Conservation (phyloP, 139 green algal genomes). For the Chlorella sp. region DNA sequence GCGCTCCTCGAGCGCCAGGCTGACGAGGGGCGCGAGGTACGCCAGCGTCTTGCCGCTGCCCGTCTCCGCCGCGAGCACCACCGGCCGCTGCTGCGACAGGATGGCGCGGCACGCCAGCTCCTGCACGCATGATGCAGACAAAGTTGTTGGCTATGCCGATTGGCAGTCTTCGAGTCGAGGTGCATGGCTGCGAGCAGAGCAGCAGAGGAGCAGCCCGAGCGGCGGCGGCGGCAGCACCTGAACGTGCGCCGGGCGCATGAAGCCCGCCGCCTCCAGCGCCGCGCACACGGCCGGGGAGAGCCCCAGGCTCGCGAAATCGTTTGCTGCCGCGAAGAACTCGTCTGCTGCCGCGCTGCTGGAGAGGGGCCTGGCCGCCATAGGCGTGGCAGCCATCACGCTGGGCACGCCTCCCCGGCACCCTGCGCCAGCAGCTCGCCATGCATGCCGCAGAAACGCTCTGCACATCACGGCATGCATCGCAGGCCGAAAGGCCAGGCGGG, state of each 20-base stretch:
- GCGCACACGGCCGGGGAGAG: slow-evolving; percentile 28
- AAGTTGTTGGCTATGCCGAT: not conserved
- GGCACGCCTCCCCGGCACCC: too few species aligned
- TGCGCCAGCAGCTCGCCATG: too few species aligned
- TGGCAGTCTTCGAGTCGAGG: not conserved
- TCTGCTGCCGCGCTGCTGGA: slow-evolving; percentile 12
- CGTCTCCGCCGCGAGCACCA: slow-evolving; percentile 93
- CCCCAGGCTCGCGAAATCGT: slow-evolving; percentile 49
- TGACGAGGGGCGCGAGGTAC: slow-evolving; percentile 86
- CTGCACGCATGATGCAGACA: slow-evolving; percentile 37
- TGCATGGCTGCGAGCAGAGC: not conserved
- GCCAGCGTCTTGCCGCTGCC: slow-evolving; percentile 96
- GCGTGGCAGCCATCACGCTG: too few species aligned
- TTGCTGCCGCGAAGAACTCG: slow-evolving; percentile 52
- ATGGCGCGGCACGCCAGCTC: slow-evolving; percentile 59
- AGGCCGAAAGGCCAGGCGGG: too few species aligned
- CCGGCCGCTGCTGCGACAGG: slow-evolving; percentile 51
- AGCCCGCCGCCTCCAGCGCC: slow-evolving; percentile 48
- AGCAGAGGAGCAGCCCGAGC: not conserved
- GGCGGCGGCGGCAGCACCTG: slow-evolving; percentile 43
- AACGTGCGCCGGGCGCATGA: slow-evolving; percentile 47
- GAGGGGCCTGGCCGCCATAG: too few species aligned
- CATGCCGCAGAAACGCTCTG: too few species aligned
- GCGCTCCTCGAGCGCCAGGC: slow-evolving; percentile 39
- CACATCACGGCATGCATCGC: too few species aligned